Base-by-base conservation (phyloP, 805 yeast species). In the Metschnikowia amazonensis region DNA sequence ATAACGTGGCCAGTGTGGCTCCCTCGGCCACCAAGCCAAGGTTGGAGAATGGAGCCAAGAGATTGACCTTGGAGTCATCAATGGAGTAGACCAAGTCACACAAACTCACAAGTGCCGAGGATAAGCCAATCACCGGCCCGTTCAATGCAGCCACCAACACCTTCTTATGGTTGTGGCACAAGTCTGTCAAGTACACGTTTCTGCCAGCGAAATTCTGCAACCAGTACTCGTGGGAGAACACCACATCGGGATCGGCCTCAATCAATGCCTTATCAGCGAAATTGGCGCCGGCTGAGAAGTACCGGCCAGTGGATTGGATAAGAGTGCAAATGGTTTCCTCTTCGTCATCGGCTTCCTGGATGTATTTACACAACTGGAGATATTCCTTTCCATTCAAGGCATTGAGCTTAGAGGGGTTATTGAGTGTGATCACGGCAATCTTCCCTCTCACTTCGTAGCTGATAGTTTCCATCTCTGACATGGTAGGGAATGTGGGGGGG, bases 21-120 rank as follows among this genome's bases (percentile, higher is more conserved):
- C 96, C 95, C 64, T 89, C 97, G 49, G 85, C 80, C 2, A 86
- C 89, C 55, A 89, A 75, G 2, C 96, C 95, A 54, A 89, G 74
- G 59, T 83, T 84, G 36, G 89, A 80, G 65, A 89, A 89, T 5
- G 97, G 96, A 13, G 82, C 75, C 57, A 82, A 75, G 50, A 88
- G 59, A 58, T 66, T 81, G 48, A 81, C 77, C 41, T 78, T 75
- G 31, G 74, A 69, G 37, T 74, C 77, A 56, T 82, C 79, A 53
- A 74, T 77, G 11, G 84, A 82, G 59, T 86, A 88, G 8, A 89
- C 73, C 48, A 89, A 72, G 64, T 89, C 97, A 64, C 86, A 80
- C 44, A 85, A 66, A n/a, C 84, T 77, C 10, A 87, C 82, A 43
- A 89, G 63, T 0, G 89, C 89, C 2, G 90, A 80, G 27, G 82